phyloP scores from a whole-genome alignment of 2,329 filamentous ascomycete species.

The Phialophora expanda region DNA sequence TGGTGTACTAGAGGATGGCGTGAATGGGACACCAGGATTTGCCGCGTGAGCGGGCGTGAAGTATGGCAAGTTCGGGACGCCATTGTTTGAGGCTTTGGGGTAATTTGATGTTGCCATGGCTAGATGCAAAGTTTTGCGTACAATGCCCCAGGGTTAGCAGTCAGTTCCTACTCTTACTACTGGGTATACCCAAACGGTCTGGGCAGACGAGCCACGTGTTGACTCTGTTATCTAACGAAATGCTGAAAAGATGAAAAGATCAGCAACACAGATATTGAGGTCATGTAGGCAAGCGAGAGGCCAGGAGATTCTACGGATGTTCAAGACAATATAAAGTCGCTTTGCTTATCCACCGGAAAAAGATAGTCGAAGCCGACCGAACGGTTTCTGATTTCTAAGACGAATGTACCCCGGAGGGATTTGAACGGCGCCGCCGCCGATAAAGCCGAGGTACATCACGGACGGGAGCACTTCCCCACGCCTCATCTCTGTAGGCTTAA shows the following conservation, averaged over 20 bases:
- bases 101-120: conserved; percentile 19
- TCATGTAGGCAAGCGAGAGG: not conserved
- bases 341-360: not conserved
- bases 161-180: not conserved
- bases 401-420: not conserved
- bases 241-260: not conserved
- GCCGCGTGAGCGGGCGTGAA: conserved; percentile 36
- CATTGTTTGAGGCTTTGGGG: conserved; percentile 26
- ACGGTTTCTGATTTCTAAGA: conserved; percentile 7
- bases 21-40: conserved; percentile 32
- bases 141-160: not conserved
- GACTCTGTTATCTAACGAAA: not conserved
- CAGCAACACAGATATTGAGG: not conserved
- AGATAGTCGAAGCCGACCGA: not conserved
- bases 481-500: not conserved
- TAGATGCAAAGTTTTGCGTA: not conserved
- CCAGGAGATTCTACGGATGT: not conserved
- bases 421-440: not conserved
- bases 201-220: not conserved
- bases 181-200: not conserved
- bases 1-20: conserved; percentile 25
- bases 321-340: not conserved
- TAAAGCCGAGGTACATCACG: conserved; percentile 18
- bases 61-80: conserved; percentile 37
- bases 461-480: no score